phyloP scores from a whole-genome alignment of 352 stramenopile species.

The Globisporangium nunn region DNA sequence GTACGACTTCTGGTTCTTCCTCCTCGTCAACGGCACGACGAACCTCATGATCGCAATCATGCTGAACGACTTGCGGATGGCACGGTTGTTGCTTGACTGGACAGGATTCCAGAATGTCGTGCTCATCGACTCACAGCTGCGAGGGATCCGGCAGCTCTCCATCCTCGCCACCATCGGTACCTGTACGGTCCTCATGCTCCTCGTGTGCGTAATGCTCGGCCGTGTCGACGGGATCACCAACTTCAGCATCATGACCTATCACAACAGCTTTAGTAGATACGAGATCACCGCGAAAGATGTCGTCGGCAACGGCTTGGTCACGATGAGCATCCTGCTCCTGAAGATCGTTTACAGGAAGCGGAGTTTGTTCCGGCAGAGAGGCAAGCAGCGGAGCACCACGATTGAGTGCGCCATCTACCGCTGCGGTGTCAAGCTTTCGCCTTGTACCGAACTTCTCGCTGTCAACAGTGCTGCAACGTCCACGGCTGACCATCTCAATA shows the following conservation, averaged over 20 bases:
- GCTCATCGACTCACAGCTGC: conserved; percentile 24
- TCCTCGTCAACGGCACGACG: conserved; percentile 18
- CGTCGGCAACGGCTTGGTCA: conserved; percentile 21
- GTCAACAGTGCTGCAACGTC: background rate
- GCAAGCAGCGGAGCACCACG: background rate
- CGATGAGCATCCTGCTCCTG: conserved; percentile 17
- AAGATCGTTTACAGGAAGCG: conserved; percentile 25
- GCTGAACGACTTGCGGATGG: conserved; percentile 20
- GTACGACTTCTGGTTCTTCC: conserved; percentile 42
- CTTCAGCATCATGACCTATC: conserved; percentile 15
- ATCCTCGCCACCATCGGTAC: conserved; percentile 5
- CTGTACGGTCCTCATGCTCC: conserved; percentile 16
- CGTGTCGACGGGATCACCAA: conserved; percentile 12
- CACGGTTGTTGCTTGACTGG: conserved; percentile 20
- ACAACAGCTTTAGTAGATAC: conserved; percentile 11
- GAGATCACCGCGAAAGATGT: conserved; percentile 16
- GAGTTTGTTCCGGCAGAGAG: conserved; percentile 3
- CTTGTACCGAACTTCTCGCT: background rate
- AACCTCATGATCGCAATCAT: conserved; percentile 19
- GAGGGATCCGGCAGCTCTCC: conserved; percentile 14
- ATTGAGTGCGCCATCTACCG: conserved; percentile 21
- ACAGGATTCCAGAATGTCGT: conserved; percentile 26
- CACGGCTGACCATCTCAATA: background rate
- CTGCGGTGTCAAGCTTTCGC: conserved; percentile 6
- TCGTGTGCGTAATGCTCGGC: conserved; percentile 18